Base-by-base conservation (phyloP, 2,329 filamentous ascomycete genomes). In the Ophiostoma fasciatum region DNA sequence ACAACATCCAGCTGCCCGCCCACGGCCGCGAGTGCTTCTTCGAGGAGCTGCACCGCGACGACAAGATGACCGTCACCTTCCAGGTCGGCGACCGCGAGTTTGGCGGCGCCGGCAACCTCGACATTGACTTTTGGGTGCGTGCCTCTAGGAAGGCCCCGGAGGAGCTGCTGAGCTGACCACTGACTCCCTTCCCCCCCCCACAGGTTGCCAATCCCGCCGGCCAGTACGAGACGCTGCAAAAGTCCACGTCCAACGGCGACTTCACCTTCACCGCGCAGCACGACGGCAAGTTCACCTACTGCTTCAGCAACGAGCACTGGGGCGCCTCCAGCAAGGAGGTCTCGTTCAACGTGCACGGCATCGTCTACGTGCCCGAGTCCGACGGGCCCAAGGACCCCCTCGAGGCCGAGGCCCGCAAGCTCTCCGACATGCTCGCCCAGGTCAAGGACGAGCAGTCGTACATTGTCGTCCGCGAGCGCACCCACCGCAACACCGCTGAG, bases 281-380 rank as follows among this genome's bases (percentile, higher is more conserved):
- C 53, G 87, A 98, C 58, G 90, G 90, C 46, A 85, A 82, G 62
- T 94, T 82, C 64, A 66, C 73, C 39, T 98, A 98, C 74, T 98
- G 90, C 74, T 98, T 98, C 65, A 92, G 90, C 62, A 98, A 98
- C 62, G 88, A 96, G 67, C 80, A 90, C 59, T 98, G 88, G 85
- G 82, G 83, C 40, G 85, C 87, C 40, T 84, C 84, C 59, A 92
- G 76, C 56, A 98, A 98, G 64, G 90, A 98, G 60, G 88, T 98
- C 36, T 93, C 84, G 38, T 98, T 98, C 74, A 98, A 98, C 59
- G 90, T 98, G 35, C 90, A 98, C 62, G 90, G 90, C 49, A 84
- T 98, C 46, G 88, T 98, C 54, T 98, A 96, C 61, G 85, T 98
- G 35, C 81, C 82, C 38, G 90, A 96, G 59, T 67, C 72, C 41